Conservation (phyloP, 306 rosid genomes). For the Carpinus viminea region DNA sequence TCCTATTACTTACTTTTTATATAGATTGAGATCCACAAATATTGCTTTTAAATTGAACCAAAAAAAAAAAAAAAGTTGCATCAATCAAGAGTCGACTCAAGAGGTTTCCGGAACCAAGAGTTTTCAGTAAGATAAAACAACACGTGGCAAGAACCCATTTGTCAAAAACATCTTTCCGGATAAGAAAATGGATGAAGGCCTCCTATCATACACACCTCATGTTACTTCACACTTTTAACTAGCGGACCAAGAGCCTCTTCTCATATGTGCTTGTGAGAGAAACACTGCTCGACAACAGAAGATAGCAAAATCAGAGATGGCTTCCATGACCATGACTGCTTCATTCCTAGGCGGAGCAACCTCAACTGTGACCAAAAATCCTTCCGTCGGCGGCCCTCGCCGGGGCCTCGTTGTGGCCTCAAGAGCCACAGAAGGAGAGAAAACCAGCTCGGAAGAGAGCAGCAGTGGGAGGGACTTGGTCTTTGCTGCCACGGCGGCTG, state of each 20-base stretch:
- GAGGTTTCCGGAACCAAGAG: background rate
- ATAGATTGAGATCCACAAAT: background rate
- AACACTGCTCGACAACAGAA: background rate
- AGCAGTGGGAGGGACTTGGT: constrained; percentile 53
- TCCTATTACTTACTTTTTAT: too few relatives aligned
- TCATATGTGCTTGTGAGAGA: background rate
- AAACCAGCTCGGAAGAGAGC: constrained; percentile 31
- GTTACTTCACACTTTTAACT: constrained; percentile 9
- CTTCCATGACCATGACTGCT: constrained; percentile 59
- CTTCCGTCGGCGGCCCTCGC: constrained; percentile 14
- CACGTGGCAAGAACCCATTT: constrained; percentile 42
- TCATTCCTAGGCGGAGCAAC: constrained; percentile 34
- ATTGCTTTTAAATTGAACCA: background rate
- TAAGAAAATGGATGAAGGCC: constrained; percentile 46
- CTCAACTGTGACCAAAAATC: constrained; percentile 28
- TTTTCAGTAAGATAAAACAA: constrained; percentile 29
- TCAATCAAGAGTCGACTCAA: background rate
- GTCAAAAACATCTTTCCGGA: constrained; percentile 24
- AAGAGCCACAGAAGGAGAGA: constrained; percentile 23
- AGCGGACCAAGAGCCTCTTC: background rate
- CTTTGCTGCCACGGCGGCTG: constrained; percentile 46
- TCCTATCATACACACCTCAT: constrained; percentile 2
- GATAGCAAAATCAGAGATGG: constrained; percentile 34
- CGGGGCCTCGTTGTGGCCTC: constrained; percentile 41
- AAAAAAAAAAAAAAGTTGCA: background rate